phyloP scores from a whole-genome alignment of 345 rosid species.

The Hibiscus tridactylites region DNA sequence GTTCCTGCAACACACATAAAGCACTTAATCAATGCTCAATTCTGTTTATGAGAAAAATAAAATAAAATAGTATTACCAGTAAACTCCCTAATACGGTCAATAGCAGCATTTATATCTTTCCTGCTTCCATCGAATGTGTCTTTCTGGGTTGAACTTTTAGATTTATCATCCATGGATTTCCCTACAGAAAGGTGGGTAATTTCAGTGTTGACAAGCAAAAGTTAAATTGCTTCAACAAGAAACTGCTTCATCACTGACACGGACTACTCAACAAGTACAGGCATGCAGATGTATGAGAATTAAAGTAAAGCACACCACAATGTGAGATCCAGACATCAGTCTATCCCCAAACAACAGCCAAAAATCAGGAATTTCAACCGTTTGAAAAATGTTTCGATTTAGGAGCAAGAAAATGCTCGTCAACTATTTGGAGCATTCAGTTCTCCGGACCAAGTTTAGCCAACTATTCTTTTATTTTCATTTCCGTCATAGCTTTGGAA shows the following conservation, averaged over 20 bases:
- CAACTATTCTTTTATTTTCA: not conserved
- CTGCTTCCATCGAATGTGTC: slow-evolving; percentile 82
- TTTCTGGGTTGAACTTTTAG: slow-evolving; percentile 59
- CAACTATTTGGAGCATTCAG: not conserved
- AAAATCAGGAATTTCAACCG: not conserved
- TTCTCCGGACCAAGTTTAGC: not conserved
- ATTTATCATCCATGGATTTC: slow-evolving; percentile 57
- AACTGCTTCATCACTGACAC: not conserved
- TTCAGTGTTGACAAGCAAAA: slow-evolving; percentile 2
- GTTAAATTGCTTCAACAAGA: not conserved
- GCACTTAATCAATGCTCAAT: slow-evolving; percentile 11
- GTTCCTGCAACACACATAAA: slow-evolving; percentile 54
- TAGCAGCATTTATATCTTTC: slow-evolving; percentile 79
- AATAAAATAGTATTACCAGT: slow-evolving; percentile 45
- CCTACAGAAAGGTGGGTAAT: slow-evolving; percentile 20
- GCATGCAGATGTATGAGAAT: not conserved
- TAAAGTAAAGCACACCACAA: not conserved
- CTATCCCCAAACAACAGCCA: slow-evolving; percentile 2
- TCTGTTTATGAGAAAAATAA: not conserved
- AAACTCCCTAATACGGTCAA: slow-evolving; percentile 77
- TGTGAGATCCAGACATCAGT: not conserved
- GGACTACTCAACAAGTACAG: not conserved
- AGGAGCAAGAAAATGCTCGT: not conserved
- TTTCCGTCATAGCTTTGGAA: not conserved
- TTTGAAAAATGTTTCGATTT: not conserved